Percentiles rank a stretch among this genome's conserved stretches.
These are phyloP conservation scores for Aspergillus ochraceoroseus DNA, from an alignment of 2,329 filamentous ascomycete species.

Conservation along the genomic window DNA sequence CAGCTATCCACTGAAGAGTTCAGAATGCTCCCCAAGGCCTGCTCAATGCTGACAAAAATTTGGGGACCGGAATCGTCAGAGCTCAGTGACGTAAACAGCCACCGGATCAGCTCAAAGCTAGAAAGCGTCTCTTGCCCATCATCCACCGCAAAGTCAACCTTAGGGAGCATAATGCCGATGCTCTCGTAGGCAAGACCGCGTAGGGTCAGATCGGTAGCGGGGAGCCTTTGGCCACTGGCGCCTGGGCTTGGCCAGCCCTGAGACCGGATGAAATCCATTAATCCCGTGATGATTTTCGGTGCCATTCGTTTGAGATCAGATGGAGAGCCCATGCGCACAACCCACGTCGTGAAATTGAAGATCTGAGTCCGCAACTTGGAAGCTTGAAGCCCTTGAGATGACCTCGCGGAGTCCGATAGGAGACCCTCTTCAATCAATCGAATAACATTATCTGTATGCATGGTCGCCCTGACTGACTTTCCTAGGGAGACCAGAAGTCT, in stretches of 20 bases:
- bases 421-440: constrained; percentile 65
- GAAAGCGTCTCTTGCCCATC: constrained; percentile 37
- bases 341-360: constrained; percentile 82
- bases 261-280: constrained; percentile 68
- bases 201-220: constrained; percentile 59
- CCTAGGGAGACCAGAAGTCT: constrained; percentile 70
- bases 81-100: constrained; percentile 77
- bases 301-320: constrained; percentile 62
- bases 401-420: constrained; percentile 41
- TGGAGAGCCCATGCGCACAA: constrained; percentile 65
- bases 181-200: constrained; percentile 84
- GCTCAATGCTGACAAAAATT: constrained; percentile 81
- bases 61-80: constrained; percentile 69
- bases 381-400: constrained; percentile 62
- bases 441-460: constrained; percentile 63
- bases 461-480: constrained; percentile 70
- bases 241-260: constrained; percentile 75
- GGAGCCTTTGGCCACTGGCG: constrained; percentile 49
- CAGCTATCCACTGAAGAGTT: constrained; percentile 51
- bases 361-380: constrained; percentile 75
- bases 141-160: constrained; percentile 37
- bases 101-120: constrained; percentile 57
- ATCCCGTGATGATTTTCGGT: constrained; percentile 59
- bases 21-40: constrained; percentile 75
- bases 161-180: constrained; percentile 68